phyloP scores from a whole-genome alignment of 768 basidiomycete genomes.

The Agaricus bisporus region DNA sequence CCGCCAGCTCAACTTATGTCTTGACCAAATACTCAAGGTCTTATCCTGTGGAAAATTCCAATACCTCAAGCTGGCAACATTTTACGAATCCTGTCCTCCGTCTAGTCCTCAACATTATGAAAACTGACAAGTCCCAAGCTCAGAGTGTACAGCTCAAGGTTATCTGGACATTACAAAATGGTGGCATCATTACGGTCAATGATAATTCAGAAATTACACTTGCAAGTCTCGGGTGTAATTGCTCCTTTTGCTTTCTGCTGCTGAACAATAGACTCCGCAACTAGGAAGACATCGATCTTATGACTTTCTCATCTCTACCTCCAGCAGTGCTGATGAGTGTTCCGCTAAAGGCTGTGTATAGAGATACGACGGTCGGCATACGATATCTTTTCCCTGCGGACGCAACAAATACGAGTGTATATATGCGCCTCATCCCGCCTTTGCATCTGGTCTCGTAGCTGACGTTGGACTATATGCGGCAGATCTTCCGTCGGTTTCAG shows the following conservation, averaged over 20 bases:
- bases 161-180: conserved; percentile 46
- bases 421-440: neutral
- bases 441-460: neutral
- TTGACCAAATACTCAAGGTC: conserved; percentile 66
- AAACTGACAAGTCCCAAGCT: conserved; percentile 40
- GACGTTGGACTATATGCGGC: neutral
- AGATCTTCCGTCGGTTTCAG: conserved; percentile 75
- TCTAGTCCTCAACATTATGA: conserved; percentile 56
- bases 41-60: conserved; percentile 32
- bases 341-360: conserved; percentile 78
- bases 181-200: conserved; percentile 25
- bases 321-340: conserved; percentile 28
- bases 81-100: conserved; percentile 65
- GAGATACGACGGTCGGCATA: conserved; percentile 66
- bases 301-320: conserved; percentile 53
- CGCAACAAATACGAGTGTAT: conserved; percentile 6
- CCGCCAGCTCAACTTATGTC: conserved; percentile 48
- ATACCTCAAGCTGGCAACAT: conserved; percentile 65
- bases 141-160: conserved; percentile 64
- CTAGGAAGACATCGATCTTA: conserved; percentile 74
- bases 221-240: conserved; percentile 36
- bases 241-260: conserved; percentile 7
- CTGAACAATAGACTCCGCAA: neutral
- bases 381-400: conserved; percentile 59
- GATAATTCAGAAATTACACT: conserved; percentile 57